Conservation (phyloP, 768 basidiomycete genomes). For the Strobilomyces dryophilus region DNA sequence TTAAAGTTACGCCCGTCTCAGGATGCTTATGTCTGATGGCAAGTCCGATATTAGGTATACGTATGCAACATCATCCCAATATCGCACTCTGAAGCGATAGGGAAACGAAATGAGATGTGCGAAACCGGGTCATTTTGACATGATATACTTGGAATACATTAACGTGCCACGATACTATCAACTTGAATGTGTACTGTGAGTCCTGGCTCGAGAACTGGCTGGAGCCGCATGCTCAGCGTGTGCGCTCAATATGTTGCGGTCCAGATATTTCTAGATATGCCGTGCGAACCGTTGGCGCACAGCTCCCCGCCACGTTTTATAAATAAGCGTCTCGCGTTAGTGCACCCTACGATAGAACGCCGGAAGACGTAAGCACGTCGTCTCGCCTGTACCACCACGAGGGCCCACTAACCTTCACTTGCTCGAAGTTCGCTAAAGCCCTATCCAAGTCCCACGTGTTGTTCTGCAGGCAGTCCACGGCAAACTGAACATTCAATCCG, state of each 20-base stretch:
- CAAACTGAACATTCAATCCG: constrained; percentile 71
- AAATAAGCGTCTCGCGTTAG: constrained; percentile 54
- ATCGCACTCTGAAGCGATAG: constrained; percentile 12
- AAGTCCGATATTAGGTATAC: constrained; percentile 15
- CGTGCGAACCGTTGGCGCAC: constrained; percentile 9
- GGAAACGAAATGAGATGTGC: constrained; percentile 16
- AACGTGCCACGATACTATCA: constrained; percentile 5
- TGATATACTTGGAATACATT: constrained; percentile 28
- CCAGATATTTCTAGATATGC: constrained; percentile 11
- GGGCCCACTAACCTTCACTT: constrained; percentile 66
- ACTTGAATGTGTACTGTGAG: neutral
- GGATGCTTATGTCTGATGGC: constrained; percentile 20
- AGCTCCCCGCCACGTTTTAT: constrained; percentile 27
- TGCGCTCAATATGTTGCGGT: neutral
- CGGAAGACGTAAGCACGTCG: constrained; percentile 24
- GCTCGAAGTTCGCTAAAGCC: constrained; percentile 82
- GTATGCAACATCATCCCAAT: constrained; percentile 19
- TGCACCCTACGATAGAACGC: constrained; percentile 35
- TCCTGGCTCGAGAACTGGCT: neutral
- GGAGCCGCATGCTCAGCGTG: neutral
- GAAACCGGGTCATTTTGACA: constrained; percentile 20
- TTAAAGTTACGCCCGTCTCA: constrained; percentile 16
- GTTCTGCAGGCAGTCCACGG: constrained; percentile 79
- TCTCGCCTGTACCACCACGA: neutral
- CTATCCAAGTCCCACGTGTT: constrained; percentile 82